Evolutionary conservation across 768 basidiomycete genomes (phyloP).

Genomic region (Auriscalpium orientale): DNA sequence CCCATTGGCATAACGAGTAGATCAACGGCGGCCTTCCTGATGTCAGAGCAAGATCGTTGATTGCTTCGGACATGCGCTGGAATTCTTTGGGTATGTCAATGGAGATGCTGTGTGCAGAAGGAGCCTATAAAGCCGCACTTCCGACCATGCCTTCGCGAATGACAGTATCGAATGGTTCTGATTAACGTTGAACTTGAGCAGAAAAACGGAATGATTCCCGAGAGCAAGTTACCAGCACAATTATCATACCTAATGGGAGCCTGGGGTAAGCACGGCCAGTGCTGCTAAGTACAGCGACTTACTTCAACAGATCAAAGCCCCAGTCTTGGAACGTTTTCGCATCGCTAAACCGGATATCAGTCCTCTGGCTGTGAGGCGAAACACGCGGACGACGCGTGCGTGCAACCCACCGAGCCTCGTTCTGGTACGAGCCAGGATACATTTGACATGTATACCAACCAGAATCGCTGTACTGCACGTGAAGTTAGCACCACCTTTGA

Average conservation of each 20-base stretch:
- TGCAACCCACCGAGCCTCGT: conserved; percentile 42
- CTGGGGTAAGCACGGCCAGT: neutral
- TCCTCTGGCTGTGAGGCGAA: neutral
- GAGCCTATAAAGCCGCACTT: conserved; percentile 28
- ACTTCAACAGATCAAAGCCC: conserved; percentile 64
- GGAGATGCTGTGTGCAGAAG: neutral
- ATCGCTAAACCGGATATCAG: neutral
- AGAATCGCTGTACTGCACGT: conserved; percentile 50
- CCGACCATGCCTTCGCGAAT: conserved; percentile 50
- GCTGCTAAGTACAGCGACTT: neutral
- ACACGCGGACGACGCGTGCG: neutral
- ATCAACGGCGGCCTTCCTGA: conserved; percentile 40
- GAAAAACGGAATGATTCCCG: too few species aligned
- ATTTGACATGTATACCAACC: conserved; percentile 62
- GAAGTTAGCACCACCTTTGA: neutral
- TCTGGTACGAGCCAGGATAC: conserved; percentile 59
- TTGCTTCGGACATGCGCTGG: conserved; percentile 53
- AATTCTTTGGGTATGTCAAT: conserved; percentile 34
- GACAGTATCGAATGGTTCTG: conserved; percentile 51
- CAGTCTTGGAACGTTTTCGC: conserved; percentile 40
- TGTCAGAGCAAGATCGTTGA: conserved; percentile 36
- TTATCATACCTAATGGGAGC: conserved; percentile 37
- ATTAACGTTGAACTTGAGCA: neutral
- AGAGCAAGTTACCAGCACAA: conserved; percentile 37
- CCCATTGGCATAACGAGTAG: conserved; percentile 64